Percentiles rank a stretch among this genome's conserved stretches.
phyloP scores from a whole-genome alignment of 1,139 yeast species.

The Protomyces inouyei region DNA sequence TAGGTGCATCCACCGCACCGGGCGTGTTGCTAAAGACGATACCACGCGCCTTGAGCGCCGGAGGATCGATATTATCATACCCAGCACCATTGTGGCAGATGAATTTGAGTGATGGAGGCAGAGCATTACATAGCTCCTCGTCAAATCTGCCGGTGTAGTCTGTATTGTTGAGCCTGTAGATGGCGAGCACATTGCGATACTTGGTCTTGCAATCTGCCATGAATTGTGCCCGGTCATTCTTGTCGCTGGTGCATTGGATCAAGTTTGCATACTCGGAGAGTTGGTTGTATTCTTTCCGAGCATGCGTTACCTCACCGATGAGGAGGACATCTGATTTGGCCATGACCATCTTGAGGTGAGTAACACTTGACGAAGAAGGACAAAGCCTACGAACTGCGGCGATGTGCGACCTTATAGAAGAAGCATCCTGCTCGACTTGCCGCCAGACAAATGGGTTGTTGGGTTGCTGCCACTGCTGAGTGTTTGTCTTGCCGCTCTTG shows the following conservation, averaged over 20 bases:
- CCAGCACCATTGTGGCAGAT: conserved; percentile 67
- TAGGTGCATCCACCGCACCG: conserved; percentile 65
- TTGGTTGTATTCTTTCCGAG: conserved; percentile 35
- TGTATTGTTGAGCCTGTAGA: conserved; percentile 34
- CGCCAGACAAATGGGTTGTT: background rate
- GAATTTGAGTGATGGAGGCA: conserved; percentile 48
- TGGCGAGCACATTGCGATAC: conserved; percentile 38
- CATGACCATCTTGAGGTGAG: background rate
- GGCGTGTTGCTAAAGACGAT: conserved; percentile 74
- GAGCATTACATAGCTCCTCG: conserved; percentile 47
- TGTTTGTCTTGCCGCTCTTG: background rate
- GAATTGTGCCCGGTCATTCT: conserved; percentile 37
- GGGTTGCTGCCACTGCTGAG: background rate
- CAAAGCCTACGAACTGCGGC: background rate
- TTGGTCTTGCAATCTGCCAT: conserved; percentile 38
- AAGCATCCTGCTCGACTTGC: background rate
- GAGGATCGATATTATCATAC: conserved; percentile 59
- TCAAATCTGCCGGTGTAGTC: conserved; percentile 50
- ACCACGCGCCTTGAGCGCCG: conserved; percentile 46
- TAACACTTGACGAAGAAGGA: background rate
- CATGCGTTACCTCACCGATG: conserved; percentile 33
- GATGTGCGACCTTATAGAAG: background rate
- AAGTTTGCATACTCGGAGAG: conserved; percentile 32
- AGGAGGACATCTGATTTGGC: conserved; percentile 33
- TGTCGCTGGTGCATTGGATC: conserved; percentile 1